A percentile compares a stretch with the other conserved stretches of the same genome.
These are phyloP conservation scores for Phytopythium sindhum DNA, from an alignment of 352 stramenopile genomes.

Conservation along the genomic window DNA sequence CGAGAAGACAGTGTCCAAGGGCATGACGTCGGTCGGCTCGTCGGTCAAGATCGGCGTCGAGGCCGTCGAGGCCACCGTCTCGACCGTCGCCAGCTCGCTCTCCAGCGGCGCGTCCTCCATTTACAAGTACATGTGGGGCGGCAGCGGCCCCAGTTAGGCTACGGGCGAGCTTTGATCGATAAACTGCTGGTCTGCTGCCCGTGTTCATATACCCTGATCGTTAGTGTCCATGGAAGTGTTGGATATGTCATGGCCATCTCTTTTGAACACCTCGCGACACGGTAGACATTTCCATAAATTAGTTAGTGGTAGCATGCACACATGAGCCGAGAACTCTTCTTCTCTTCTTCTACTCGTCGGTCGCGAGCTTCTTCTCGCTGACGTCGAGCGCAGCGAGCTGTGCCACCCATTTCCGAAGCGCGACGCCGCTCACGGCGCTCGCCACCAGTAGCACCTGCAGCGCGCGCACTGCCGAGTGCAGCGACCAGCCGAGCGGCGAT, in stretches of 20 bases:
- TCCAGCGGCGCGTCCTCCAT: conserved; percentile 74
- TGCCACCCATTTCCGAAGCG: conserved; percentile 18
- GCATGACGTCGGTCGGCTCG: conserved; percentile 74
- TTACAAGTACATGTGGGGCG: conserved; percentile 86
- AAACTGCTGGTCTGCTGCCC: not conserved
- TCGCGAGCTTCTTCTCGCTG: not conserved
- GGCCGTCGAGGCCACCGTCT: conserved; percentile 65
- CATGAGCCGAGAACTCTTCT: not conserved
- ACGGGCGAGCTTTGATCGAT: no score
- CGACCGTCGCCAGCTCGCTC: conserved; percentile 74
- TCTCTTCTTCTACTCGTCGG: not conserved
- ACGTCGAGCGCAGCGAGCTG: conserved; percentile 2
- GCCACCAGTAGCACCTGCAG: conserved; percentile 29
- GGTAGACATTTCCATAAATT: conserved; percentile 1
- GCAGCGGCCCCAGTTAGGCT: not conserved
- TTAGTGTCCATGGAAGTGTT: not conserved
- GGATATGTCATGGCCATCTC: not conserved
- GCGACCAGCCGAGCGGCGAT: conserved; percentile 13
- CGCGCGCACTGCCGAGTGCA: conserved; percentile 16
- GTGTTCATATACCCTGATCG: not conserved
- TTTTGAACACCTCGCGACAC: not conserved
- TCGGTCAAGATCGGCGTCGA: conserved; percentile 82
- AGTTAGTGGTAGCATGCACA: not conserved
- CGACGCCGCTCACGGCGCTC: conserved; percentile 14
- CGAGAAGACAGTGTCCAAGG: conserved; percentile 82